A percentile compares a stretch with the other conserved stretches of the same genome.
phyloP scores from a whole-genome alignment of 148 eudicot genomes.

The Persicaria maculosa region DNA sequence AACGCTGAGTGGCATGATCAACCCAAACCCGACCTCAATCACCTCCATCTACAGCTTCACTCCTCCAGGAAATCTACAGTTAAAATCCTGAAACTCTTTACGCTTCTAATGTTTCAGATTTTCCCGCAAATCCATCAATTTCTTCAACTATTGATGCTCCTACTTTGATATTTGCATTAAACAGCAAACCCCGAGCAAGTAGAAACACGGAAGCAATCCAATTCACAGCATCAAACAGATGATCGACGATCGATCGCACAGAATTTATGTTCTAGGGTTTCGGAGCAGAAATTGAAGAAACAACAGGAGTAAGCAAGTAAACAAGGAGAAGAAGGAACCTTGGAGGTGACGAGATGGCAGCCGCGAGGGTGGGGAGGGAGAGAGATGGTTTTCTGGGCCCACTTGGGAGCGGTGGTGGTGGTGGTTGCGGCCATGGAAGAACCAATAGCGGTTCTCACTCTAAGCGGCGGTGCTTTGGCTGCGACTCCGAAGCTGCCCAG shows the following conservation, averaged over 20 bases:
- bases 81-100: too few relatives aligned
- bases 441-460: conserved; percentile 16
- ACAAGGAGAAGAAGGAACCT: conserved; percentile 27
- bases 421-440: conserved; percentile 35
- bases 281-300: background rate
- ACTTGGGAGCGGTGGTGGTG: conserved; percentile 44
- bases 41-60: too few relatives aligned
- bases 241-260: background rate
- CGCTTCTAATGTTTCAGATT: too few relatives aligned
- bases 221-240: background rate
- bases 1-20: background rate
- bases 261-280: background rate
- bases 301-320: background rate
- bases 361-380: conserved; percentile 78
- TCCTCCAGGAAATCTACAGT: too few relatives aligned
- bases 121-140: background rate
- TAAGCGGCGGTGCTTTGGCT: conserved; percentile 20
- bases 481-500: conserved; percentile 13
- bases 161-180: background rate
- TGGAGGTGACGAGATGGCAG: conserved; percentile 80
- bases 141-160: background rate
- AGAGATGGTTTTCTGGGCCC: conserved; percentile 90
- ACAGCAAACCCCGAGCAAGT: background rate
- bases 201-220: background rate
- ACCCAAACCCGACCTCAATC: too few relatives aligned